Base-by-base conservation (phyloP, 768 basidiomycete species). In the Mycena alexandri region DNA sequence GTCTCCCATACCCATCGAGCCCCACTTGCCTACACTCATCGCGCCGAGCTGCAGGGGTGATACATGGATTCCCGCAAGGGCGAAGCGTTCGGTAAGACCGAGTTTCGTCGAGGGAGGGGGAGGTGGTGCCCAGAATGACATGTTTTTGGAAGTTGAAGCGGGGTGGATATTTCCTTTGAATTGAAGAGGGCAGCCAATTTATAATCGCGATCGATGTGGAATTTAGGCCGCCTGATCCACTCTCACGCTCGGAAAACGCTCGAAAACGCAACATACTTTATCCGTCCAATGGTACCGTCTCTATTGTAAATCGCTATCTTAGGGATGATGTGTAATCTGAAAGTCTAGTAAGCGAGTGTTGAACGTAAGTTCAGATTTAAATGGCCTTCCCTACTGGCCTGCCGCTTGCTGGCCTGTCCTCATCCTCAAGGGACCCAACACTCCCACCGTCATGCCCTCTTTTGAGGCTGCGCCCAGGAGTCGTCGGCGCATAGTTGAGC, bases 21-120 rank as follows among this genome's bases (percentile, higher is more conserved):
- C 50, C 70, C 70, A 71, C 78, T 80, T 81, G 66, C 80, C 80
- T 48, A 82, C 75, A 70, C 73, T 80, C 79, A 79, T 79, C 12
- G 78, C 81, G 5, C 82, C 82, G 46, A 83, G 78, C 46, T 73
- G 72, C 19, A 83, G 68, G 1, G 82, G 80, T 1, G 82, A 82
- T 13, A 82, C 82, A 53, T 76, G 78, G 34, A 82, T 61, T 25
- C 81, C 80, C 2, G 80, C 79, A 21, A 68, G 61, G 78, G 79
- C 2, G 78, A 75, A 82, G 75, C 42, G 72, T 70, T 51, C 79
- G 76, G 70, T 80, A 78, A 71, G 67, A 5, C 71, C 80, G 16
- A 81, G 80, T 29, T 74, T 72, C 1, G 77, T 75, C 14, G 71
- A 22, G 0, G 79, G 78, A 44, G 72, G 62, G 2, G 72, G 63